Percentiles rank a stretch among this genome's conserved stretches.
phyloP scores from a whole-genome alignment of 179 eudicot genomes.

The Actinidia arguta region DNA sequence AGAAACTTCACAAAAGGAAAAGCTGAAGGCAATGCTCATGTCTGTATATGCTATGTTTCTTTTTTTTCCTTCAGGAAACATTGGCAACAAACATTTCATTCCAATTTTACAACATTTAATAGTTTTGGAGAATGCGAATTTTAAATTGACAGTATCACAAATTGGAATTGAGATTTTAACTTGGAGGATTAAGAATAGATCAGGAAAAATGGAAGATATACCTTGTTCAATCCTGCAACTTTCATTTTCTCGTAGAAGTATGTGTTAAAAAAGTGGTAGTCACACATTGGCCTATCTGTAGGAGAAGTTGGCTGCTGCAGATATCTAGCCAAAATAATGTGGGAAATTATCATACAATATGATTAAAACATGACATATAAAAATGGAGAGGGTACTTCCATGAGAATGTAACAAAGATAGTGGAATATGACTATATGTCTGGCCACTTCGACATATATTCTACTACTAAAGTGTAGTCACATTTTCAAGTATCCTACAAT shows the following conservation, averaged over 20 bases:
- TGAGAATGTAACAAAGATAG: too few species aligned
- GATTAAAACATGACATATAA: not conserved
- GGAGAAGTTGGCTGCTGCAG: conserved; percentile 66
- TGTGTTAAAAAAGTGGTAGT: conserved; percentile 86
- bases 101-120: too few species aligned
- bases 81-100: not conserved
- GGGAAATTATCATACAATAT: not conserved
- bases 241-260: conserved; percentile 91
- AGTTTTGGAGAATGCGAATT: too few species aligned
- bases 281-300: conserved; percentile 32
- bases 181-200: not conserved
- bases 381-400: too few species aligned
- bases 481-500: too few species aligned
- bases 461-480: too few species aligned
- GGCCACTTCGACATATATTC: too few species aligned
- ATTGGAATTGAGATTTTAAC: not conserved
- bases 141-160: not conserved
- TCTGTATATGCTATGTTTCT: conserved; percentile 2
- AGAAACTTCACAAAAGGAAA: not conserved
- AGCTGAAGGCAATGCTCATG: not conserved
- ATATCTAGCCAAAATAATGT: conserved; percentile 54
- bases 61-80: not conserved
- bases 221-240: conserved; percentile 69
- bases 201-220: conserved; percentile 27
- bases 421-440: too few species aligned